Base-by-base conservation (phyloP, 2,329 filamentous ascomycete species). In the Anthostomella pinea region DNA sequence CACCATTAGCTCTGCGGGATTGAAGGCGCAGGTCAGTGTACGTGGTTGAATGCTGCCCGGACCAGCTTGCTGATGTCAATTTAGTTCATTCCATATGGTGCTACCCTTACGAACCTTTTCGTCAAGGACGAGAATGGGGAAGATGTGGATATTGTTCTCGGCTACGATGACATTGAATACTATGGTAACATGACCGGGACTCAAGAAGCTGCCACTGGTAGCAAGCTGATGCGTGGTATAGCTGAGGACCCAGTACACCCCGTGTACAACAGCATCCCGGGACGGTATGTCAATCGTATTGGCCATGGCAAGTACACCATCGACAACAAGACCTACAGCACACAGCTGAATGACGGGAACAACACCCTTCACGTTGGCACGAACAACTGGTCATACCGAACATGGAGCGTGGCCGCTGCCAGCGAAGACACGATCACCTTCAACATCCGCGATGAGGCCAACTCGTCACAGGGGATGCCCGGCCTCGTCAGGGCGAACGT, bases 221-320 rank as follows among this genome's bases (percentile, higher is more conserved):
- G 39, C 48, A 26, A 41, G 28, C 16, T 28, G 22, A 35, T 35
- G 32, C 26, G n/a, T 39, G n/a, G n/a, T n/a, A 6, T 16, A 69
- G 65, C 67, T 39, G 49, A 58, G 46, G 67, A 71, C 47, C 62
- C 66, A 13, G 62, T 68, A 25, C 79, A 82, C 54, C 77, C 70
- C 27, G 76, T 81, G 52, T 75, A 78, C 59, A 80, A 78, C 55
- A 66, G 77, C 57, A 73, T 83, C 19, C 77, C 77, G 5, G 78
- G 76, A 7, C 74, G 79, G 25, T 82, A 83, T 54, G 79, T 77
- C 35, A 81, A 81, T 56, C 73, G 78, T 37, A 81, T 83, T 58
- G 77, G 75, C 57, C 73, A 79, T 53, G 74, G 65, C 37, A 66
- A 62, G 31, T 79, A 78, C 58, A 68, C 57, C 20, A 70, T 81